Percentiles rank a stretch among this genome's conserved stretches.
These are phyloP conservation scores for Arctium minus DNA, from an alignment of 129 eudicot species.

Conservation along the genomic window DNA sequence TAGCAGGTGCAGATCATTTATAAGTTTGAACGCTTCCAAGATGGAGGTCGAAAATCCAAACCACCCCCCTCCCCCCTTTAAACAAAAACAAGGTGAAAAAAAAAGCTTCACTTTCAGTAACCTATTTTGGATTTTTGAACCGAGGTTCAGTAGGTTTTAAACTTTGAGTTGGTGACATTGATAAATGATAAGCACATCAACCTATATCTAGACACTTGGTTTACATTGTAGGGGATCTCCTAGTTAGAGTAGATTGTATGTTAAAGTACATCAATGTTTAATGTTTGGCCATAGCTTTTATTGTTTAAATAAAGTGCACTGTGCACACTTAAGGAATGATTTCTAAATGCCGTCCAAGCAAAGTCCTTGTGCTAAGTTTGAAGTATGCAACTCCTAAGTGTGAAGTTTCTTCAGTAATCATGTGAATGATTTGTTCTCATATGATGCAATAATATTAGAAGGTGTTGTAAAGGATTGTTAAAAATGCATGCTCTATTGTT, in stretches of 20 bases:
- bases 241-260: not conserved
- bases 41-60: too few species aligned
- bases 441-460: not conserved
- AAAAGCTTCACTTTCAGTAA: not conserved
- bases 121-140: not conserved
- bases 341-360: not conserved
- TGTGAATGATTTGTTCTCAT: not conserved
- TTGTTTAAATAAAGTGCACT: not conserved
- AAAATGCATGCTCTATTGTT: not conserved
- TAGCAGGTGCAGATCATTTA: not conserved
- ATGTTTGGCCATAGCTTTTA: not conserved
- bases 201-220: not conserved
- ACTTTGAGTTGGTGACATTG: not conserved
- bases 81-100: too few species aligned
- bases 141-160: not conserved
- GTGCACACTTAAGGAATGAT: not conserved
- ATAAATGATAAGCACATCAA: not conserved
- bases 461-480: not conserved
- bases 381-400: not conserved
- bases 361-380: not conserved
- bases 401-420: not conserved
- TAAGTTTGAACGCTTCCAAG: too few species aligned
- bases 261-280: not conserved
- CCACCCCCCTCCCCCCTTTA: too few species aligned
- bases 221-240: not conserved